Percentiles rank a stretch among this genome's conserved stretches.
Evolutionary conservation across 805 yeast species (phyloP).

Genomic region (Zygosaccharomyces lentus): DNA sequence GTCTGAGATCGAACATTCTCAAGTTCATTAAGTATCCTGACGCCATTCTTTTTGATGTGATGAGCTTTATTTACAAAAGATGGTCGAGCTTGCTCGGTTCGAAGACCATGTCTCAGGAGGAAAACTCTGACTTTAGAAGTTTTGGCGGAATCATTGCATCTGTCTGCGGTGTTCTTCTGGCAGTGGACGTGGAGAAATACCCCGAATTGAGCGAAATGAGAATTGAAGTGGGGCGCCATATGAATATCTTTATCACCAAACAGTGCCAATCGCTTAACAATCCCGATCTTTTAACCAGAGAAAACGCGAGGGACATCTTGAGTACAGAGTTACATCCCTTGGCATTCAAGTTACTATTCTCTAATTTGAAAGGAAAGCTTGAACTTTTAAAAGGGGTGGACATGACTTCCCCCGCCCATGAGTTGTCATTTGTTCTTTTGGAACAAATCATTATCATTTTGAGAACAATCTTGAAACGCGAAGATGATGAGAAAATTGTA

Average conservation of each 20-base stretch:
- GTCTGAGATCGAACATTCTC: conserved; percentile 44
- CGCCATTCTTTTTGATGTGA: conserved; percentile 29
- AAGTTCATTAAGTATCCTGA: conserved; percentile 26
- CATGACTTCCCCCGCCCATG: conserved; percentile 22
- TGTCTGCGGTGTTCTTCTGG: conserved; percentile 58
- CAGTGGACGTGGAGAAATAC: conserved; percentile 21
- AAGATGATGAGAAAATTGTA: conserved; percentile 34
- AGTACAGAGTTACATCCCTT: conserved; percentile 61
- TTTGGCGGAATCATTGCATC: conserved; percentile 72
- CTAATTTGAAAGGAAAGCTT: conserved; percentile 40
- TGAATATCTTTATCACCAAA: conserved; percentile 47
- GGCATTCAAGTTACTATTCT: conserved; percentile 46
- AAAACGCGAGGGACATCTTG: conserved; percentile 66
- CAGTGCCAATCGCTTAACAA: conserved; percentile 49
- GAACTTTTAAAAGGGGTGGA: conserved; percentile 29
- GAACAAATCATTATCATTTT: conserved; percentile 49
- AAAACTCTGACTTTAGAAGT: conserved; percentile 51
- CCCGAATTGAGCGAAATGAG: conserved; percentile 23
- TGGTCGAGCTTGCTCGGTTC: conserved; percentile 24
- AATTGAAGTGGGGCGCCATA: conserved; percentile 35
- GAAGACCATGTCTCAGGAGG: conserved; percentile 30
- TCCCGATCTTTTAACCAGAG: conserved; percentile 53
- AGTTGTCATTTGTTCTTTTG: conserved; percentile 36
- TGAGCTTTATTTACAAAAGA: conserved; percentile 37
- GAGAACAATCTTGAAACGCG: conserved; percentile 38